phyloP scores from a whole-genome alignment of 148 eudicot genomes.

The Fagopyrum esculentum region DNA sequence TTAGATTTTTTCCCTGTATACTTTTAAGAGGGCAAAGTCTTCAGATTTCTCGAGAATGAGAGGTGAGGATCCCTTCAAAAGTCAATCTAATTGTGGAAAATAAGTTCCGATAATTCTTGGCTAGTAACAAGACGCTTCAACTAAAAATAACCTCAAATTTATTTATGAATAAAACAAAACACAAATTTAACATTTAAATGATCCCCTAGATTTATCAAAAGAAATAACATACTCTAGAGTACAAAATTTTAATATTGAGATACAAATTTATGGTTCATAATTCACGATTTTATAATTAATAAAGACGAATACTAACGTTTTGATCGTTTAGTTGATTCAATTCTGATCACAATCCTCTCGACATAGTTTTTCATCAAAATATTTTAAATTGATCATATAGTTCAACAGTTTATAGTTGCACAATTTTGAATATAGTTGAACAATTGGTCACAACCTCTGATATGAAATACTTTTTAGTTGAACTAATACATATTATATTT shows the following conservation, averaged over 20 bases:
- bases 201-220: not conserved
- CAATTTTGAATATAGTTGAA: too few relatives aligned
- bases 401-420: too few relatives aligned
- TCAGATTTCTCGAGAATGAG: constrained; percentile 19
- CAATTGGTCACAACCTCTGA: too few relatives aligned
- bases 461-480: too few relatives aligned
- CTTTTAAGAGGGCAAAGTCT: not conserved
- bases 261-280: not conserved
- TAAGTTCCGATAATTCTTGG: not conserved
- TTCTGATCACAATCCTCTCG: too few relatives aligned
- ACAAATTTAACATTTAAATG: not conserved
- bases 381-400: too few relatives aligned
- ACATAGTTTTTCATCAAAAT: too few relatives aligned
- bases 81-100: constrained; percentile 28
- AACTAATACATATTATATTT: too few relatives aligned
- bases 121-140: not conserved
- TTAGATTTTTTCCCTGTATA: not conserved
- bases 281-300: too few relatives aligned
- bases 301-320: too few relatives aligned
- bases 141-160: not conserved
- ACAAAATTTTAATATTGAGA: not conserved
- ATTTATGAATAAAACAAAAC: not conserved
- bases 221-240: not conserved
- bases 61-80: constrained; percentile 24
- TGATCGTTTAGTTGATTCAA: too few relatives aligned